These are phyloP conservation scores for Blastocrithidia nonstop DNA, from an alignment of 208 protist species.

Conservation along the genomic window DNA sequence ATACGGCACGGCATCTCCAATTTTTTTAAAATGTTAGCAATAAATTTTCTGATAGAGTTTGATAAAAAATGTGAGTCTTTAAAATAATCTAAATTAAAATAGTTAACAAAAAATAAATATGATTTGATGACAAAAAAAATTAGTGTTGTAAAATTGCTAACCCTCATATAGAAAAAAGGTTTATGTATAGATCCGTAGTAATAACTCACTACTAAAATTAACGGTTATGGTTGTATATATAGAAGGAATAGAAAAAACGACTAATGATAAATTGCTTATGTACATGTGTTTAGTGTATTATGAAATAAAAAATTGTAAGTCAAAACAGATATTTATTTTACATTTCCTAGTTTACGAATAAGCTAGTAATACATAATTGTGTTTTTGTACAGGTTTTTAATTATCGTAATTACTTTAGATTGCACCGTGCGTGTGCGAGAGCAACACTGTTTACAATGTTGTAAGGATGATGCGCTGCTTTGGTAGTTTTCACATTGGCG, in stretches of 20 bases:
- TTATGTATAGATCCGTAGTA: constrained; percentile 5
- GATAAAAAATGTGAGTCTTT: not conserved
- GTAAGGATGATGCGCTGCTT: constrained; percentile 33
- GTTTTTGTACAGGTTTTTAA: constrained; percentile 5
- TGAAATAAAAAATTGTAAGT: not conserved
- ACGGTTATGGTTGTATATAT: constrained; percentile 8
- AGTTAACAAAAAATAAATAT: not conserved
- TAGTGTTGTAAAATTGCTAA: not conserved
- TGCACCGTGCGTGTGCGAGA: too few relatives aligned
- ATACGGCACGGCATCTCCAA: too few relatives aligned
- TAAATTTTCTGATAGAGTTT: too few relatives aligned
- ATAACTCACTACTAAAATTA: not conserved
- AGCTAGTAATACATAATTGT: not conserved
- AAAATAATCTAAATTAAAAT: not conserved
- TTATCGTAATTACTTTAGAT: too few relatives aligned
- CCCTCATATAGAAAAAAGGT: constrained; percentile 1
- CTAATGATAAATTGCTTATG: not conserved
- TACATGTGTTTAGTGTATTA: constrained; percentile 2
- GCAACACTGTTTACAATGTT: constrained; percentile 31
- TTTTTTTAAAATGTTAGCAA: too few relatives aligned
- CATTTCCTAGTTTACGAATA: not conserved
- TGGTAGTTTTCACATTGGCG: constrained; percentile 14
- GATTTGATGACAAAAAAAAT: not conserved
- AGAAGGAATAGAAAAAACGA: not conserved
- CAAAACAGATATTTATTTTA: not conserved